Evolutionary conservation across 2,329 filamentous ascomycete genomes (phyloP).

Genomic region (Colletotrichum paranaense): DNA sequence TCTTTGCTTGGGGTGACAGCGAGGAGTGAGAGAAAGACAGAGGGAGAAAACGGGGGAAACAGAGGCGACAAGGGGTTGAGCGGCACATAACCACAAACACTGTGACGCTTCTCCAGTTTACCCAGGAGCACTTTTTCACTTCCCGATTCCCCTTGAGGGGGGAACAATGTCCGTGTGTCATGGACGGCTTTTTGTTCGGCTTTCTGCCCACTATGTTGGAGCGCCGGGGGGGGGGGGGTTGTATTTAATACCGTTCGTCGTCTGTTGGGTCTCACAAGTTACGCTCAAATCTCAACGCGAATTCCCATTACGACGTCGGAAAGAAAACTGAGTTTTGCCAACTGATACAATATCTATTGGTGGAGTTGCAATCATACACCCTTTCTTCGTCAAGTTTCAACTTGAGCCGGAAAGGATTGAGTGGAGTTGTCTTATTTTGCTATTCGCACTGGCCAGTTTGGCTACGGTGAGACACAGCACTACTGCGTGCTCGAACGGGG

Average conservation of each 20-base stretch:
- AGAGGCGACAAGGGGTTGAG: neutral
- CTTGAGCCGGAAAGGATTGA: constrained; percentile 15
- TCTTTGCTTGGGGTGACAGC: constrained; percentile 1
- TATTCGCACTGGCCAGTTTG: neutral
- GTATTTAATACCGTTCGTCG: too few relatives aligned
- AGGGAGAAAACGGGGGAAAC: constrained; percentile 7
- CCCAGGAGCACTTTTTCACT: neutral
- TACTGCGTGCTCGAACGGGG: neutral
- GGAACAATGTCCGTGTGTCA: constrained; percentile 3
- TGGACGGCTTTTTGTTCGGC: neutral
- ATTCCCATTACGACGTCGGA: neutral
- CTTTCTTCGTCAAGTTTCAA: constrained; percentile 21
- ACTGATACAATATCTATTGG: neutral
- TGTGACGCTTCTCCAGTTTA: constrained; percentile 15
- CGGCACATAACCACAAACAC: neutral
- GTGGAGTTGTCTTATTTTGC: constrained; percentile 10
- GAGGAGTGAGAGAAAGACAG: neutral
- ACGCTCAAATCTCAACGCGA: neutral
- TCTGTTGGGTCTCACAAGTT: neutral
- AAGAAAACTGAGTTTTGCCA: neutral
- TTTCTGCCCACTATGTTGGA: constrained; percentile 11
- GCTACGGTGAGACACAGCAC: neutral
- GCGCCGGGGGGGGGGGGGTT: neutral
- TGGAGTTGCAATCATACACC: constrained; percentile 4
- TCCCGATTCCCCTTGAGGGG: neutral